A percentile compares a stretch with the other conserved stretches of the same genome.
phyloP scores from a whole-genome alignment of 768 basidiomycete genomes.

The Strobilomyces echinocephalus region DNA sequence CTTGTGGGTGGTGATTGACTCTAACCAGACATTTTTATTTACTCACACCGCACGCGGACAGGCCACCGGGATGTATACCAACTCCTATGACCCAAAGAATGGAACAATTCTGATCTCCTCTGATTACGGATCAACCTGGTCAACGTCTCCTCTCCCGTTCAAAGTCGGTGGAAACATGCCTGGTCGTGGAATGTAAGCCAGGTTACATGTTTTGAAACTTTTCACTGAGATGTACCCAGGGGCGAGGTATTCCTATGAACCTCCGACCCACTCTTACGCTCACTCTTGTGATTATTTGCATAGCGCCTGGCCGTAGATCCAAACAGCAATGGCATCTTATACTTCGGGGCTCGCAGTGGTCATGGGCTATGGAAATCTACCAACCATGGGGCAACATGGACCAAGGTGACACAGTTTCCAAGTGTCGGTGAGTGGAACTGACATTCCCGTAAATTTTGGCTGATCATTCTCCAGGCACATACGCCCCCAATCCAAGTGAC shows the following conservation, averaged over 20 bases:
- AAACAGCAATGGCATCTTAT: slow-evolving; percentile 55
- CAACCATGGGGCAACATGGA: slow-evolving; percentile 54
- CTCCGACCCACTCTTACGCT: not conserved
- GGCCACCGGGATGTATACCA: slow-evolving; percentile 13
- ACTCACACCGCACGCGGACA: not conserved
- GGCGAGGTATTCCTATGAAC: slow-evolving; percentile 5
- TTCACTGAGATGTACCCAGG: not conserved
- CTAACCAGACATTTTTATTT: not conserved
- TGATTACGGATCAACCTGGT: slow-evolving; percentile 55
- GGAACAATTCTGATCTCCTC: slow-evolving; percentile 55
- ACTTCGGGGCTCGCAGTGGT: slow-evolving; percentile 61
- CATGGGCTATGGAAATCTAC: slow-evolving; percentile 66
- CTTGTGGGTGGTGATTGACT: slow-evolving; percentile 19
- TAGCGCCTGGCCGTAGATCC: slow-evolving; percentile 62
- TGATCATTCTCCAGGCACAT: slow-evolving; percentile 6
- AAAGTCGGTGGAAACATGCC: slow-evolving; percentile 51
- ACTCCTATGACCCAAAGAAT: slow-evolving; percentile 8
- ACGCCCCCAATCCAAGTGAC: slow-evolving; percentile 8
- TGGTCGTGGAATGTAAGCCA: slow-evolving; percentile 47
- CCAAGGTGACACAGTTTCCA: slow-evolving; percentile 54
- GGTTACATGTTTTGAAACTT: not conserved
- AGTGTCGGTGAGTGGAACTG: slow-evolving; percentile 42
- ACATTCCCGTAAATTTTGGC: not conserved
- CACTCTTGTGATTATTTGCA: not conserved
- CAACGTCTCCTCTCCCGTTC: slow-evolving; percentile 49